Evolutionary conservation across 176 grass and related monocot genomes (phyloP).

Genomic region (Juncus inflexus): DNA sequence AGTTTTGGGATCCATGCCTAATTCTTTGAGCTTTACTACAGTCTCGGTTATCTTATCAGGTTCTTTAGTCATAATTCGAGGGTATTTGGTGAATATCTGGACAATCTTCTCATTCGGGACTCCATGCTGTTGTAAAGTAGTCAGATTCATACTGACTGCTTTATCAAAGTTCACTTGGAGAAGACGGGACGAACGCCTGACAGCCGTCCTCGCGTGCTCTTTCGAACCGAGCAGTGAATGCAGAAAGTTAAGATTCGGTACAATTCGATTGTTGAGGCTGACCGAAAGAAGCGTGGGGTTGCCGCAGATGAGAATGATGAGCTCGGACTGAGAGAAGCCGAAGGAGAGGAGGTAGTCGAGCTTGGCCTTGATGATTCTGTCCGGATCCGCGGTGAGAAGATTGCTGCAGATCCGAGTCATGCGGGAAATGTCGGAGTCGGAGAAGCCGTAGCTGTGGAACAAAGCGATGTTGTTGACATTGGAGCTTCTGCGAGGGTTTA

Average conservation of each 20-base stretch:
- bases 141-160: conserved; percentile 1
- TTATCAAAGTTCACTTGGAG: conserved; percentile 5
- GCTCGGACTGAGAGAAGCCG: conserved; percentile 25
- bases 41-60: conserved; percentile 22
- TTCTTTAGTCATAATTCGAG: conserved; percentile 15
- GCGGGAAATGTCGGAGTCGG: conserved; percentile 16
- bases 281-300: conserved; percentile 25
- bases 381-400: conserved; percentile 2
- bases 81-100: conserved; percentile 19
- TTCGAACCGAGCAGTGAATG: conserved; percentile 29
- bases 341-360: conserved; percentile 34
- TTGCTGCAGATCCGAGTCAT: conserved; percentile 1
- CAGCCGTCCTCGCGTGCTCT: conserved; percentile 12
- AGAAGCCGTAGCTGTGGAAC: conserved; percentile 32
- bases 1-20: conserved; percentile 2
- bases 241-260: conserved; percentile 26
- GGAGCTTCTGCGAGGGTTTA: not conserved
- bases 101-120: conserved; percentile 11
- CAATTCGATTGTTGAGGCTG: conserved; percentile 30
- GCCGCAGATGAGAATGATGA: conserved; percentile 17
- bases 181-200: conserved; percentile 16
- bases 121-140: conserved; percentile 19
- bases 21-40: conserved; percentile 13
- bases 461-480: conserved; percentile 28
- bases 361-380: conserved; percentile 36